Evolutionary conservation across 2,329 filamentous ascomycete genomes (phyloP), one percentile per base, ranked within the genome.

Genomic region (Colletotrichum sp.): DNA sequence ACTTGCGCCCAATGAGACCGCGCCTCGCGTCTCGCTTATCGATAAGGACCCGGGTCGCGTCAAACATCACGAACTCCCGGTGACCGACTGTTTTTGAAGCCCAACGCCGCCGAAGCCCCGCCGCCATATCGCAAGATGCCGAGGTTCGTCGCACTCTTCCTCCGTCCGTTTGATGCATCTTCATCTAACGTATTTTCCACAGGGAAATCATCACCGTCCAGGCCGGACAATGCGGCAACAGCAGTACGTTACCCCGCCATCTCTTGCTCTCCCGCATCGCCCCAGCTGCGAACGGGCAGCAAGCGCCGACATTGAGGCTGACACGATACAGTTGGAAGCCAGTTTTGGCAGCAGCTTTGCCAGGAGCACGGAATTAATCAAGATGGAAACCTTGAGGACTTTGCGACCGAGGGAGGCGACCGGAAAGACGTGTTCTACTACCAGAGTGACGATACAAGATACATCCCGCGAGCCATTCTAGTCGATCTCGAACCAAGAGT

Each of bases 201-300:
- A 98, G 97, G 87, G 97, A 99, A 92, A 99, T 99, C 82, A 99
- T 99, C 87, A 99, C 98, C 78, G 94, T 99, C 82, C 97, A 99
- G 88, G 96, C 98, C 79, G 97, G 97, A 91, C 97, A 99, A 88
- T 99, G 97, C 91, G 97, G 96, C 91, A 99, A 99, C 89, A 98
- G 96, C 92, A 96, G 96, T 98, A 85, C 90, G 95, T 94, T 78
- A 78, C 70, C 76, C 77, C 71, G 62, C 68, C 64, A 73, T 71
- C 5, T 52, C n/a, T 21, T 60, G 36, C 28, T 24, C 26, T 24
- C 21, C 49, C 12, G 36, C 34, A 34, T 24, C 67, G 39, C 34
- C 30, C 62, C 6, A 32, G 30, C 30, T 15, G n/a, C 59, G 59
- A 63, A 21, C 30, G 30, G 49, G 24, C 30, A 39, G 52, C 49